A percentile compares a stretch with the other conserved stretches of the same genome.
These are phyloP conservation scores for Ophiostoma himal-ulmi DNA, from an alignment of 2,329 filamentous ascomycete genomes.

Conservation along the genomic window DNA sequence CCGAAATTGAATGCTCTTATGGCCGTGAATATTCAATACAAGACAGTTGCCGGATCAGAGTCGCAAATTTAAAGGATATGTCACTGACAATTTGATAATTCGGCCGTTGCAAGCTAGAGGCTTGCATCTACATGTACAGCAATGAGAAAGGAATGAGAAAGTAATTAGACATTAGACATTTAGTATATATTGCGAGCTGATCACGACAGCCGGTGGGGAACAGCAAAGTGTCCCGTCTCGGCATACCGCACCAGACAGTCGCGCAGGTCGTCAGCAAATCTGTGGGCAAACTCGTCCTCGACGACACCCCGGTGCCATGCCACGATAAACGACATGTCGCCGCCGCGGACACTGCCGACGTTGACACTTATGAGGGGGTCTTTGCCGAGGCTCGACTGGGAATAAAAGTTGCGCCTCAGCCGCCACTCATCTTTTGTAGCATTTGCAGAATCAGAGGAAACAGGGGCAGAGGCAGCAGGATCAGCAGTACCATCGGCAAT, in stretches of 20 bases:
- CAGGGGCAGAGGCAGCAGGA: slow-evolving; percentile 11
- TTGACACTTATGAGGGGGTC: slow-evolving; percentile 43
- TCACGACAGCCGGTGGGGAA: not conserved
- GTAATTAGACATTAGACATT: not conserved
- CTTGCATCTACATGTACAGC: too few species aligned
- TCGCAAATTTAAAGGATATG: too few species aligned
- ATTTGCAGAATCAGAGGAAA: too few species aligned
- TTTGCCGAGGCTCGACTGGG: slow-evolving; percentile 42
- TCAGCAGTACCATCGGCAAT: slow-evolving; percentile 27
- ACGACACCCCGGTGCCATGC: slow-evolving; percentile 46
- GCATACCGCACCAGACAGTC: slow-evolving; percentile 27
- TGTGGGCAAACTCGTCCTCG: slow-evolving; percentile 35
- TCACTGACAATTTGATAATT: too few species aligned
- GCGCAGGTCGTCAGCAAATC: slow-evolving; percentile 37
- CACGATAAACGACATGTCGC: slow-evolving; percentile 39
- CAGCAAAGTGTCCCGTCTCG: not conserved
- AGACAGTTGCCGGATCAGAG: too few species aligned
- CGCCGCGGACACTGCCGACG: slow-evolving; percentile 41
- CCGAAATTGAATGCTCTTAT: too few species aligned
- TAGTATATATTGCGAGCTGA: not conserved
- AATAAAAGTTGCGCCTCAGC: slow-evolving; percentile 44
- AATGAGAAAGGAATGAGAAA: too few species aligned
- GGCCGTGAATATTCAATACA: too few species aligned
- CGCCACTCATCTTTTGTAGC: slow-evolving; percentile 22
- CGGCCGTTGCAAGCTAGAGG: too few species aligned